Evolutionary conservation across 2,329 filamentous ascomycete species (phyloP).

Genomic region (Nothophoma quercina): DNA sequence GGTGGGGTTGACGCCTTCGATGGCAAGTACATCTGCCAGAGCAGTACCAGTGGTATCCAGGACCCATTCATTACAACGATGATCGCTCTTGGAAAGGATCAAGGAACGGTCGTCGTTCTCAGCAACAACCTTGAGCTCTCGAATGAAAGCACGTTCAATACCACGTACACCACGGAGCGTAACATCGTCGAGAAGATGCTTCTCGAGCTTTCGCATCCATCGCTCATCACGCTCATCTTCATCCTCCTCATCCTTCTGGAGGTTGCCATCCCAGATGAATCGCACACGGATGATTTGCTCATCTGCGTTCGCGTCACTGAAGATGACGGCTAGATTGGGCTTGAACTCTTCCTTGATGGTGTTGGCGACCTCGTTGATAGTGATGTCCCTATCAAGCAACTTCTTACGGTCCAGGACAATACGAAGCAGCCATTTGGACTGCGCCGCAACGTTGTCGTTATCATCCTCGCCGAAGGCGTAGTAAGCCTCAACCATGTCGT

Average conservation of each 20-base stretch:
- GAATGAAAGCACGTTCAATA: constrained; percentile 92
- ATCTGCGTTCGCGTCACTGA: constrained; percentile 97
- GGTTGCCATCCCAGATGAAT: constrained; percentile 67
- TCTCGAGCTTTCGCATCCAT: constrained; percentile 86
- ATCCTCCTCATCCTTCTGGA: constrained; percentile 73
- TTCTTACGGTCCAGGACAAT: constrained; percentile 93
- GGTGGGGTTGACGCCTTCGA: constrained; percentile 85
- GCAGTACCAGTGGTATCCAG: constrained; percentile 93
- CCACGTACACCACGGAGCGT: constrained; percentile 90
- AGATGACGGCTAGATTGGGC: constrained; percentile 80
- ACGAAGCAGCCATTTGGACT: constrained; percentile 95
- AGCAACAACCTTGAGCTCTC: constrained; percentile 51
- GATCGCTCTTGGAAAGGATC: constrained; percentile 75
- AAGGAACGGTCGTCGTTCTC: constrained; percentile 80
- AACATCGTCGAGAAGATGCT: constrained; percentile 88
- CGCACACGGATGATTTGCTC: constrained; percentile 93
- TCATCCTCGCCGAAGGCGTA: constrained; percentile 89
- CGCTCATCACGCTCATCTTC: constrained; percentile 77
- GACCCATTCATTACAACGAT: constrained; percentile 88
- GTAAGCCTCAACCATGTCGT: constrained; percentile 95
- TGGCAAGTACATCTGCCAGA: constrained; percentile 80
- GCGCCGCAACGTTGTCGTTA: constrained; percentile 64
- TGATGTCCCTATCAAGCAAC: constrained; percentile 91
- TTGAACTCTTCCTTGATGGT: constrained; percentile 90
- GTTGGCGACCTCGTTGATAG: constrained; percentile 87